Conservation (phyloP, 1,284 basidiomycete genomes). For the Boletus calvinii region DNA sequence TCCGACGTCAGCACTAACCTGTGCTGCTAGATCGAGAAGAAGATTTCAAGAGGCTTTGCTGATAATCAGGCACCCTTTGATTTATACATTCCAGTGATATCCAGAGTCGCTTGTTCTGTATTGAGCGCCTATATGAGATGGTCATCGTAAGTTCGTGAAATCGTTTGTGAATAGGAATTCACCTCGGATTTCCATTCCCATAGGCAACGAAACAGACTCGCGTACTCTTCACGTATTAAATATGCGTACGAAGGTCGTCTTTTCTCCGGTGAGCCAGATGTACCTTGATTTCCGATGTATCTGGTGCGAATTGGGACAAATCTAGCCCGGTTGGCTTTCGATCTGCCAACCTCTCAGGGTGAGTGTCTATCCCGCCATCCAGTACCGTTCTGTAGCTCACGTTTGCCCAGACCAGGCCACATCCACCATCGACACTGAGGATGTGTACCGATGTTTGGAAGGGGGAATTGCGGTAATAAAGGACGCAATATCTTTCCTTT, state of each 20-base stretch:
- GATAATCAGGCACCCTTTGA: neutral
- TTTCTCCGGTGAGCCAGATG: conserved; percentile 17
- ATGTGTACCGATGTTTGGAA: conserved; percentile 15
- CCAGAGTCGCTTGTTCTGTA: conserved; percentile 16
- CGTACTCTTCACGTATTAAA: conserved; percentile 20
- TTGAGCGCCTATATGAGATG: conserved; percentile 19
- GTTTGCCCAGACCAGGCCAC: conserved; percentile 2
- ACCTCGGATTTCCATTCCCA: neutral
- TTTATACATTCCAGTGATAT: conserved; percentile 15
- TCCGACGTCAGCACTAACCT: neutral
- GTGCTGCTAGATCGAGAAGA: conserved; percentile 23
- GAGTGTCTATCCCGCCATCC: neutral
- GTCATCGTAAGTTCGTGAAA: conserved; percentile 14
- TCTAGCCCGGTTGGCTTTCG: conserved; percentile 18
- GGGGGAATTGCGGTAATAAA: conserved; percentile 7
- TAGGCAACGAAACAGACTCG: conserved; percentile 3
- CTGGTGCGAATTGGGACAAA: neutral
- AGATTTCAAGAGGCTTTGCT: conserved; percentile 4
- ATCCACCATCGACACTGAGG: neutral
- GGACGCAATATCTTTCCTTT: conserved; percentile 19
- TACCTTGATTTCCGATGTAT: neutral
- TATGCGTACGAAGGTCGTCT: conserved; percentile 23
- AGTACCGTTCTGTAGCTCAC: neutral
- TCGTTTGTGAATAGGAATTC: neutral
- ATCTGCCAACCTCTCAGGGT: conserved; percentile 28